A percentile compares a stretch with the other conserved stretches of the same genome.
Conservation (phyloP, 306 rosid genomes). For the Cucumis hystrix region DNA sequence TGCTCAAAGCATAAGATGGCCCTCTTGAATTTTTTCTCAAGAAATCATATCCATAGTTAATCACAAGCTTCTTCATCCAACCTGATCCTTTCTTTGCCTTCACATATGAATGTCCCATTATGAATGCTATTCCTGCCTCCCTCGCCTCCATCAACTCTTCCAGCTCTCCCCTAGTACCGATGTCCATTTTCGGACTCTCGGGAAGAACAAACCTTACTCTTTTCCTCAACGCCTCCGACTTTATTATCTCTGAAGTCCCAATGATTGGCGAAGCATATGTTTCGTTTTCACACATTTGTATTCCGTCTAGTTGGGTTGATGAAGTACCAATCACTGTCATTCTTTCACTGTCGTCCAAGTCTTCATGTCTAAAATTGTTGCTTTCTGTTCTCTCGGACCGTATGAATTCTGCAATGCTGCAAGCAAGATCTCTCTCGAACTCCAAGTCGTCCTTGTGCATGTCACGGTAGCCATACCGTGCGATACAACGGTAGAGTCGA, state of each 20-base stretch:
- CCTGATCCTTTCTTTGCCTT: conserved; percentile 89
- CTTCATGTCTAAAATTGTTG: conserved; percentile 14
- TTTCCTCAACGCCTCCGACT: conserved; percentile 38
- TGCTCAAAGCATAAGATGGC: conserved; percentile 64
- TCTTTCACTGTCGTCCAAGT: conserved; percentile 35
- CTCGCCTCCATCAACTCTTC: conserved; percentile 84
- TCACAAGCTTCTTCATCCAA: conserved; percentile 61
- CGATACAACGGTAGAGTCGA: conserved; percentile 78
- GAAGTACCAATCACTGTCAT: conserved; percentile 91
- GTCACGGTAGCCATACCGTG: conserved; percentile 86
- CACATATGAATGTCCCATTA: conserved; percentile 89
- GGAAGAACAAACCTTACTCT: conserved; percentile 75
- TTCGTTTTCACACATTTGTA: conserved; percentile 47
- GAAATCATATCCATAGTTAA: conserved; percentile 88
- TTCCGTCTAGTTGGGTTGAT: conserved; percentile 46
- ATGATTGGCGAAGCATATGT: conserved; percentile 15
- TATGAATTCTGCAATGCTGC: conserved; percentile 79
- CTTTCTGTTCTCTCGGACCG: conserved; percentile 45
- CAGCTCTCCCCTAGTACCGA: conserved; percentile 47
- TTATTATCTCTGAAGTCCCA: conserved; percentile 40
- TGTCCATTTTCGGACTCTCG: conserved; percentile 46
- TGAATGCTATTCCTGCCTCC: conserved; percentile 92
- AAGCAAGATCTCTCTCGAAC: conserved; percentile 81
- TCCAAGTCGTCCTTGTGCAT: conserved; percentile 76
- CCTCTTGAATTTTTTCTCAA: conserved; percentile 85